Evolutionary conservation across 2,329 filamentous ascomycete species (phyloP).

Genomic region (Coleophoma eucalyptorum): DNA sequence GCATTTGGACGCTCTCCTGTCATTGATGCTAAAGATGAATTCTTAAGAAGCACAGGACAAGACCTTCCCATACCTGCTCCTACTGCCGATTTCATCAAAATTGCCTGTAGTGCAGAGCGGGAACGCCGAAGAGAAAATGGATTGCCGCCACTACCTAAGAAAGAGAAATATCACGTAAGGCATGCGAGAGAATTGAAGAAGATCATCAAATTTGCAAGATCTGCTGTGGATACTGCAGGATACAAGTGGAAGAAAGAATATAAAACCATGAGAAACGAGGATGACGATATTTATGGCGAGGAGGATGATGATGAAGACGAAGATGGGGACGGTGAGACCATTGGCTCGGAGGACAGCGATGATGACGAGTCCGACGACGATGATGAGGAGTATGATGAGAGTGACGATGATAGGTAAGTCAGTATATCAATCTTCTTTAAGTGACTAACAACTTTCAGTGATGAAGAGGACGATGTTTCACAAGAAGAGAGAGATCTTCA

Average conservation of each 20-base stretch:
- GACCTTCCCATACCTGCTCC: background rate
- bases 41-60: background rate
- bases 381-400: background rate
- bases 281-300: background rate
- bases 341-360: background rate
- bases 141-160: background rate
- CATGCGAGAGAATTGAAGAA: background rate
- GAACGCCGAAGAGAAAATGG: background rate
- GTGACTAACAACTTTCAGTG: too few relatives aligned
- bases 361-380: background rate
- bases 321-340: background rate
- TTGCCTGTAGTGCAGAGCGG: background rate
- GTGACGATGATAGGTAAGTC: background rate
- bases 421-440: too few relatives aligned
- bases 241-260: background rate
- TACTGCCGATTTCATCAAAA: background rate
- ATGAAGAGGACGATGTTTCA: too few relatives aligned
- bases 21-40: background rate
- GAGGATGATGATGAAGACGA: background rate
- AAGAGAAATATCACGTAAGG: background rate
- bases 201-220: background rate
- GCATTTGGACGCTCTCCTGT: background rate
- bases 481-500: too few relatives aligned
- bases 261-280: background rate
- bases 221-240: background rate